Base-by-base conservation (phyloP, 495 filamentous ascomycete species). In the Opeltia flavorubescens region DNA sequence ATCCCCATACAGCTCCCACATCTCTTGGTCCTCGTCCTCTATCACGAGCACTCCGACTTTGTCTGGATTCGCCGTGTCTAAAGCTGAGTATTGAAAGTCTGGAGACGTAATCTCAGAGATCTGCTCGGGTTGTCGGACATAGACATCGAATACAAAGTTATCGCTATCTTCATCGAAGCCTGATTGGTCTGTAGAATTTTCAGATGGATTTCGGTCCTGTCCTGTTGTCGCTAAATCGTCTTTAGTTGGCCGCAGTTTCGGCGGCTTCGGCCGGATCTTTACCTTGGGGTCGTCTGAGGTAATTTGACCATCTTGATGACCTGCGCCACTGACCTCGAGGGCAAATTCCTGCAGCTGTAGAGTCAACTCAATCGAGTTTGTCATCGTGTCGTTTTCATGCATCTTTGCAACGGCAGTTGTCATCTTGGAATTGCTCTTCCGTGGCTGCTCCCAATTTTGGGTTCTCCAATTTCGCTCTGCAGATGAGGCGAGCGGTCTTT, bases 131-230 rank as follows among this genome's bases (percentile, higher is more conserved):
- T 58, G 59, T 9, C 71, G 71, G 17, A 81, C 65, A 53, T 78
- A 83, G 7, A 70, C 77, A 53, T 83, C 78, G 57, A 78, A 77
- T 39, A 80, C 75, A 56, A 74, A 83, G 38, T 7, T 41, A 23
- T 41, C 38, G 13, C 6, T 17, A 36, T 76, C 72, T n/a, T 52
- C 61, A 8, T 79, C 75, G 29, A 60, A 63, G 13, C 69, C 64
- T 15, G 18, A 15, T 28, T 41, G 25, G 44, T 50, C 29, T 29
- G 29, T 58, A 18, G 61, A 60, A 4, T 59, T 51, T 23, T 65
- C 55, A 49, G 59, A 57, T 39, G 50, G 50, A 48, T 49, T 44
- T 11, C 43, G 50, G 36, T 56, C 43, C 17, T 48, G 44, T 17
- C 28, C 33, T 0, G 9, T 34, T n/a, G 45, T 33, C 47, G 55